Conservation (phyloP, 306 rosid genomes). For the Cicer cuneatum region DNA sequence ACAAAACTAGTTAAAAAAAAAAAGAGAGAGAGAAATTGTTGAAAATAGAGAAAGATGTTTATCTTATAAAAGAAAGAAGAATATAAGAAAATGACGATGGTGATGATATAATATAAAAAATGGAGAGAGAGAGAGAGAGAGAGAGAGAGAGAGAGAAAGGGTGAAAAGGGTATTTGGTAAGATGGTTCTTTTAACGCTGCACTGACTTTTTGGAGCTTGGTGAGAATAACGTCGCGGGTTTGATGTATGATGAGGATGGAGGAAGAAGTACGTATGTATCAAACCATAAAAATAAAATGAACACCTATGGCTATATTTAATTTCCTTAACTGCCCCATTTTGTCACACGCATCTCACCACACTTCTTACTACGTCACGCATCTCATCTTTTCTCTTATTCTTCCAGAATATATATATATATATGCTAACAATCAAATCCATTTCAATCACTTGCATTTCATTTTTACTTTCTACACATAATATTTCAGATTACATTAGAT, state of each 20-base stretch:
- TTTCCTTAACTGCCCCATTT: too few species aligned
- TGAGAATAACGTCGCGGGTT: conserved; percentile 55
- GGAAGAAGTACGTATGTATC: too few species aligned
- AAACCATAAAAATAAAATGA: too few species aligned
- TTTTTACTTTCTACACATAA: too few species aligned
- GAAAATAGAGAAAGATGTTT: conserved; percentile 41
- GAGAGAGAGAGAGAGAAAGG: background rate
- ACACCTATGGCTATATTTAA: too few species aligned
- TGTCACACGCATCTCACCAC: too few species aligned
- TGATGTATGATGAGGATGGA: conserved; percentile 24
- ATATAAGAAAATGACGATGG: conserved; percentile 33
- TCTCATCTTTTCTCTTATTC: too few species aligned
- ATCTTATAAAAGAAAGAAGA: conserved; percentile 41
- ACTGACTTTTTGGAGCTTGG: conserved; percentile 74
- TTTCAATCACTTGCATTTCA: too few species aligned
- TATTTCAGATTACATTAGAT: too few species aligned
- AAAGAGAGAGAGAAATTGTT: conserved; percentile 37
- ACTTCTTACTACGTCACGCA: too few species aligned
- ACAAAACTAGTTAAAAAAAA: conserved; percentile 38
- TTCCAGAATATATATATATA: too few species aligned
- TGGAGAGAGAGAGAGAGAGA: background rate
- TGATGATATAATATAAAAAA: conserved; percentile 36
- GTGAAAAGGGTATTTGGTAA: conserved; percentile 56
- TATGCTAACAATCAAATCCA: too few species aligned
- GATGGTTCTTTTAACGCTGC: conserved; percentile 70